Evolutionary conservation across 1,284 basidiomycete species (phyloP).

Genomic region (Pseudozyma thailandica): DNA sequence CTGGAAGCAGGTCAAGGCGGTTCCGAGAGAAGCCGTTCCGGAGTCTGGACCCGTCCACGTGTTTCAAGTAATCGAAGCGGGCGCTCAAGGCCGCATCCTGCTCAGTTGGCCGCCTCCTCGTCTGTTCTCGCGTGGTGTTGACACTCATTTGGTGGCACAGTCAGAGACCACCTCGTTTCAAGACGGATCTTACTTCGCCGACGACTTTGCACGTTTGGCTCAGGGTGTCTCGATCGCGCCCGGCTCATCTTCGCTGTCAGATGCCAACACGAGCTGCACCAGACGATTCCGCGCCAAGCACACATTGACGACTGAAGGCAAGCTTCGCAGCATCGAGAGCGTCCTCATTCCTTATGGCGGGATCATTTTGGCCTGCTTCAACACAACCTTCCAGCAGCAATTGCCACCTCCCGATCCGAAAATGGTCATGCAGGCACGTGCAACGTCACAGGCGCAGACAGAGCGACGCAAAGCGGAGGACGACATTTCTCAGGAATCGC

Average conservation of each 20-base stretch:
- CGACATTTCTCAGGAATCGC: slow-evolving; percentile 10
- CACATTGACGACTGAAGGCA: slow-evolving; percentile 74
- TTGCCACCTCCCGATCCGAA: slow-evolving; percentile 39
- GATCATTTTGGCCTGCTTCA: slow-evolving; percentile 71
- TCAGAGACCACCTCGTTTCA: slow-evolving; percentile 46
- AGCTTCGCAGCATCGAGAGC: slow-evolving; percentile 78
- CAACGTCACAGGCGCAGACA: slow-evolving; percentile 18
- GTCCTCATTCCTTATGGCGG: slow-evolving; percentile 92
- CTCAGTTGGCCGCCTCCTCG: slow-evolving; percentile 83
- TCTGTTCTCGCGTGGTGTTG: slow-evolving; percentile 28
- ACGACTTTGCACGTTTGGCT: slow-evolving; percentile 83
- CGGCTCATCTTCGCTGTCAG: slow-evolving; percentile 69
- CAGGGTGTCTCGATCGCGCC: slow-evolving; percentile 74
- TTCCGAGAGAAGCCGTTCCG: slow-evolving; percentile 11
- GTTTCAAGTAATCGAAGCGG: slow-evolving; percentile 80
- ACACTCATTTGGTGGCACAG: slow-evolving; percentile 12
- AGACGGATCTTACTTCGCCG: slow-evolving; percentile 77
- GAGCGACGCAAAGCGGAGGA: slow-evolving; percentile 36
- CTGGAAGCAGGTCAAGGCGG: slow-evolving; percentile 40
- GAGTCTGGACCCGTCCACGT: slow-evolving; percentile 71
- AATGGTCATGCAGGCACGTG: slow-evolving; percentile 24
- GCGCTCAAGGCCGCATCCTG: slow-evolving; percentile 74
- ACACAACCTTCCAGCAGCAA: slow-evolving; percentile 65
- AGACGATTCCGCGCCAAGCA: slow-evolving; percentile 87
- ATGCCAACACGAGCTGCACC: slow-evolving; percentile 91